Evolutionary conservation across 352 stramenopile species (phyloP).

Genomic region (Pythium dissimile): DNA sequence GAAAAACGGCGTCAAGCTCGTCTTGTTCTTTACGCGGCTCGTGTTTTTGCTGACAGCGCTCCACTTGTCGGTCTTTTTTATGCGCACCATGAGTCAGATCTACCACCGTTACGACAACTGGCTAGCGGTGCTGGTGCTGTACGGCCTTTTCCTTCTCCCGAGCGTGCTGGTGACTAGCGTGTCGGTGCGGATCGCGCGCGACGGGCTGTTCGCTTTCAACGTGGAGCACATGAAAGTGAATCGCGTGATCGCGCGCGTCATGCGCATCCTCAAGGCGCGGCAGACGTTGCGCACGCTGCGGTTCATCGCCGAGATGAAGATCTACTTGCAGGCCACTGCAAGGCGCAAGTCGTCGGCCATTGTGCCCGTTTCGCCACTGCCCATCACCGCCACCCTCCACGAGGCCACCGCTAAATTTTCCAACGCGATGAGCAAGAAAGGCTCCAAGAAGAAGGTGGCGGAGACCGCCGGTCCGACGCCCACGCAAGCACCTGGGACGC

Average conservation of each 20-base stretch:
- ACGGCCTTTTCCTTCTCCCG: conserved; percentile 43
- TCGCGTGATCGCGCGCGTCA: conserved; percentile 59
- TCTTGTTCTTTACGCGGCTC: conserved; percentile 61
- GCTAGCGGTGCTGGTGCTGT: conserved; percentile 26
- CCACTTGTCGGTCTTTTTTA: conserved; percentile 59
- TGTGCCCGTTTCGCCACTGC: conserved; percentile 8
- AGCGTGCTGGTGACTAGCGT: conserved; percentile 58
- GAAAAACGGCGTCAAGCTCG: conserved; percentile 53
- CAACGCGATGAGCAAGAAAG: conserved; percentile 15
- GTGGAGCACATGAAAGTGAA: conserved; percentile 76
- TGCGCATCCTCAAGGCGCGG: conserved; percentile 55
- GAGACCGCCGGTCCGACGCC: not conserved
- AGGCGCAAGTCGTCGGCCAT: conserved; percentile 14
- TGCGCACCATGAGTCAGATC: conserved; percentile 46
- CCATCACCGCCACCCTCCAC: conserved; percentile 36
- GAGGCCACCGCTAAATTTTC: conserved; percentile 31
- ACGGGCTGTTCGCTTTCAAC: conserved; percentile 70
- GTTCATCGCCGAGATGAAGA: conserved; percentile 79
- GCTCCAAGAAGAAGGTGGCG: conserved; percentile 7
- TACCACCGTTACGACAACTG: conserved; percentile 13
- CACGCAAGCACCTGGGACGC: not conserved
- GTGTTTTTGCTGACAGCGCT: conserved; percentile 73
- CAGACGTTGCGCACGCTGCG: conserved; percentile 68
- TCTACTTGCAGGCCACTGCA: conserved; percentile 62
- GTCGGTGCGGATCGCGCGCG: conserved; percentile 59